Evolutionary conservation across 257 asterid genomes (phyloP).

Genomic region (Mitragyna speciosa): DNA sequence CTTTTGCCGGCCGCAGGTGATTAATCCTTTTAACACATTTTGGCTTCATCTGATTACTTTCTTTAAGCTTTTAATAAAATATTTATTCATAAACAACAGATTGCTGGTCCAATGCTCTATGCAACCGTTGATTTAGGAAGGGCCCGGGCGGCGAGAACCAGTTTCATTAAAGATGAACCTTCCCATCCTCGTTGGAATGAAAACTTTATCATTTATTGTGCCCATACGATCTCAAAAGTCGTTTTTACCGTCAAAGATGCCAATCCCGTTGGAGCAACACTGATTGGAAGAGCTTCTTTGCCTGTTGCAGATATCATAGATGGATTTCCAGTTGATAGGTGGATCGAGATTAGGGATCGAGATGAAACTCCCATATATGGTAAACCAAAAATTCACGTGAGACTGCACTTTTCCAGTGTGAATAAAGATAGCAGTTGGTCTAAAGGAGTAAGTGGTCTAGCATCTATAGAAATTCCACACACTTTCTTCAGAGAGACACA

Average conservation of each 20-base stretch:
- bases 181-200: conserved; percentile 77
- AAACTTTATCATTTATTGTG: conserved; percentile 61
- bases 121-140: conserved; percentile 73
- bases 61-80: neutral
- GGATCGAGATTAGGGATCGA: conserved; percentile 59
- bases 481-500: conserved; percentile 68
- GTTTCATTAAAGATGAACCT: conserved; percentile 38
- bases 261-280: conserved; percentile 66
- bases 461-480: conserved; percentile 58
- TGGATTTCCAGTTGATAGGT: conserved; percentile 50
- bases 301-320: conserved; percentile 54
- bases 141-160: conserved; percentile 73
- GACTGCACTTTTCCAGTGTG: conserved; percentile 45
- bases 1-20: conserved; percentile 60
- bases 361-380: conserved; percentile 52
- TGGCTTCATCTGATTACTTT: neutral
- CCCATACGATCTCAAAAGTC: conserved; percentile 59
- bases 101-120: conserved; percentile 52
- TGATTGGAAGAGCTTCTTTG: conserved; percentile 74
- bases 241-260: conserved; percentile 65
- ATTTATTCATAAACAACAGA: conserved; percentile 29
- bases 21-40: neutral
- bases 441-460: conserved; percentile 48
- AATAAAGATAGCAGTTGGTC: conserved; percentile 64
- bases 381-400: conserved; percentile 64